Conservation (phyloP, 2,329 filamentous ascomycete genomes). For the Pseudocercospora musae region DNA sequence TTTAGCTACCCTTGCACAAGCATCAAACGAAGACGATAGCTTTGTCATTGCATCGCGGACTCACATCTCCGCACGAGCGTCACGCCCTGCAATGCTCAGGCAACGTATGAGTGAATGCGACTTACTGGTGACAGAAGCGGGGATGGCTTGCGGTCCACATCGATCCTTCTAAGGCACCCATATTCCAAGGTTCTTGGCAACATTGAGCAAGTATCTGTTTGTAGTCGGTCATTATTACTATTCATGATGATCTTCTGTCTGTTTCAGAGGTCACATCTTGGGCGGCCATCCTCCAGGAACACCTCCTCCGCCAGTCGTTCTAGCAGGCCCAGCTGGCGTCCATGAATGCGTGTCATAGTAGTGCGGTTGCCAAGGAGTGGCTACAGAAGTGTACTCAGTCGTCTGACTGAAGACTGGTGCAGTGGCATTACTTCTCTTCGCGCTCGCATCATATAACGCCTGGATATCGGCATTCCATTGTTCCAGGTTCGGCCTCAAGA, state of each 20-base stretch:
- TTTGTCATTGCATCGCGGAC: background rate
- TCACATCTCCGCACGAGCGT: background rate
- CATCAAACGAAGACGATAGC: background rate
- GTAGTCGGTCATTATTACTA: background rate
- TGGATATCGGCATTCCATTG: conserved; percentile 62
- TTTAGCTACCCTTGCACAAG: background rate
- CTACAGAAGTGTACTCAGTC: background rate
- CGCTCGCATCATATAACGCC: conserved; percentile 56
- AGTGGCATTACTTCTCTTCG: conserved; percentile 21
- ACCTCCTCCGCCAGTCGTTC: conserved; percentile 15
- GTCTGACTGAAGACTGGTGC: conserved; percentile 8
- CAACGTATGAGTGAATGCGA: background rate
- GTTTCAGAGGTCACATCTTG: background rate
- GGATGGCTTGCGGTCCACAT: background rate
- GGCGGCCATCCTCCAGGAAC: conserved; percentile 15
- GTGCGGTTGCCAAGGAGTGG: conserved; percentile 14
- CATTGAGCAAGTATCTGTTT: background rate
- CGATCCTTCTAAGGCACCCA: background rate
- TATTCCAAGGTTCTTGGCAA: background rate
- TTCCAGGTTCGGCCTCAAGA: conserved; percentile 48
- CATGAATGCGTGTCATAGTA: conserved; percentile 14
- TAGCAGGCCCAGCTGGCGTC: conserved; percentile 18
- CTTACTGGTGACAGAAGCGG: background rate
- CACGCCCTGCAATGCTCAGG: background rate
- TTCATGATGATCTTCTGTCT: background rate